Percentiles rank a stretch among this genome's conserved stretches.
phyloP scores from a whole-genome alignment of 2,329 filamentous ascomycete genomes.

The Raffaelea ambrosiae region DNA sequence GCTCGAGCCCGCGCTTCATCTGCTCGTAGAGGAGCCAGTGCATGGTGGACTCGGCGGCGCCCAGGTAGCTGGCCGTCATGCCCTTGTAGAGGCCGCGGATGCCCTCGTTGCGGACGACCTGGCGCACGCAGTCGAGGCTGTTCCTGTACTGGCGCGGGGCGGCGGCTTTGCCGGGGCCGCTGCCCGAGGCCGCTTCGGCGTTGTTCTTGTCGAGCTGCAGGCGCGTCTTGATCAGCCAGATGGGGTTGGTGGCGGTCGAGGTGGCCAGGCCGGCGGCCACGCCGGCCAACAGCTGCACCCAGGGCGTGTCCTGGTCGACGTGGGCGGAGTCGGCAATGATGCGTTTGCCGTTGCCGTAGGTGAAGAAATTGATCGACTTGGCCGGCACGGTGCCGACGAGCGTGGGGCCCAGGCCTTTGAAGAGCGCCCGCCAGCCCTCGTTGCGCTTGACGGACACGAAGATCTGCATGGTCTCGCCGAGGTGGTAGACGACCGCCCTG shows the following conservation, averaged over 20 bases:
- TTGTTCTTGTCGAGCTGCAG: constrained; percentile 85
- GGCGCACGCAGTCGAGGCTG: constrained; percentile 76
- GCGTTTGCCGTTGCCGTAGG: constrained; percentile 86
- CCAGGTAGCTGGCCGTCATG: constrained; percentile 83
- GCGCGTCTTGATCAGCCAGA: constrained; percentile 93
- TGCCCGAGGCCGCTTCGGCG: constrained; percentile 34
- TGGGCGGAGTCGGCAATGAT: constrained; percentile 70
- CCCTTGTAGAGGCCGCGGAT: constrained; percentile 79
- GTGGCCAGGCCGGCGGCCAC: constrained; percentile 75
- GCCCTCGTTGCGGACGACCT: constrained; percentile 75
- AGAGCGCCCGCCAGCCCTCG: constrained; percentile 80
- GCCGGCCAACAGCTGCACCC: constrained; percentile 71
- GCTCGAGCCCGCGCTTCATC: constrained; percentile 67
- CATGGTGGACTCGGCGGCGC: constrained; percentile 80
- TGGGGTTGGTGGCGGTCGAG: constrained; percentile 86
- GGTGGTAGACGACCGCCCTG: constrained; percentile 62
- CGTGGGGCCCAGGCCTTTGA: constrained; percentile 89
- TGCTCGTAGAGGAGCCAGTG: constrained; percentile 95
- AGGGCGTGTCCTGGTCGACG: constrained; percentile 54
- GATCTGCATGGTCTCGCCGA: constrained; percentile 80
- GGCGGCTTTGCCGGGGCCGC: constrained; percentile 22
- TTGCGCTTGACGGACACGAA: constrained; percentile 68
- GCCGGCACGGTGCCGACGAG: constrained; percentile 84
- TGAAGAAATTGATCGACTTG: constrained; percentile 86
- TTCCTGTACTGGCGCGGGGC: constrained; percentile 65